Evolutionary conservation across 1,284 basidiomycete species (phyloP), one percentile per base, ranked within the genome.

Genomic region (Cutaneotrichosporon dermatis): DNA sequence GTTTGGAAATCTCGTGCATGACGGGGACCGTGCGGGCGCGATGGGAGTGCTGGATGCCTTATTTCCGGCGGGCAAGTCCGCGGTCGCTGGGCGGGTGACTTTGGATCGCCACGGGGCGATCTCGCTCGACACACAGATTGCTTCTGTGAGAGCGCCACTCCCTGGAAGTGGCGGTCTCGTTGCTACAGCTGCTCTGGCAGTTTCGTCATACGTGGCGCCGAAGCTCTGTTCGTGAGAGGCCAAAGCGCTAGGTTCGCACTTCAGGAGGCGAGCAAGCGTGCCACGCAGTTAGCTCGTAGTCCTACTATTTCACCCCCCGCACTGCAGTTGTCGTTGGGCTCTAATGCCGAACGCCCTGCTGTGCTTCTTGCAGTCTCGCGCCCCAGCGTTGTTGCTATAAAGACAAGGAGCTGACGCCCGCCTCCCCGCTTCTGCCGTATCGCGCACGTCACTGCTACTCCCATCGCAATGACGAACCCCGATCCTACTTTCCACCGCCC

Each of bases 401-500:
- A 49, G 34, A 33, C n/a, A 33, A 45, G 1, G 15, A 40, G 50
- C 37, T 40, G 37, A 51, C 50, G n/a, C 36, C 15, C 50, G n/a
- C 43, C 43, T n/a, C 43, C 9, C 4, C 43, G 13, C 15, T n/a
- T 15, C n/a, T 16, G n/a, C 5, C 43, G 13, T 45, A 11, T 41
- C 50, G 6, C 36, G 11, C 37, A 36, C 11, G 15, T 15, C 49
- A 51, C 36, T n/a, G 15, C 49, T 16, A 15, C 40, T 25, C 25
- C 25, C 25, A 25, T 25, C 25, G 25, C 25, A 25, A 25, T 25
- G 34, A 37, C 50, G n/a, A 41, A 35, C 25, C 39, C n/a, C 37
- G 46, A 25, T 25, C 25, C 39, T 33, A 4, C 54, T n/a, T 37
- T 44, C n/a, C 43, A 34, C 40, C 53, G 53, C 15, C 53, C 58